These are phyloP conservation scores for Plasmopara muralis DNA, from an alignment of 352 stramenopile species.

Conservation along the genomic window DNA sequence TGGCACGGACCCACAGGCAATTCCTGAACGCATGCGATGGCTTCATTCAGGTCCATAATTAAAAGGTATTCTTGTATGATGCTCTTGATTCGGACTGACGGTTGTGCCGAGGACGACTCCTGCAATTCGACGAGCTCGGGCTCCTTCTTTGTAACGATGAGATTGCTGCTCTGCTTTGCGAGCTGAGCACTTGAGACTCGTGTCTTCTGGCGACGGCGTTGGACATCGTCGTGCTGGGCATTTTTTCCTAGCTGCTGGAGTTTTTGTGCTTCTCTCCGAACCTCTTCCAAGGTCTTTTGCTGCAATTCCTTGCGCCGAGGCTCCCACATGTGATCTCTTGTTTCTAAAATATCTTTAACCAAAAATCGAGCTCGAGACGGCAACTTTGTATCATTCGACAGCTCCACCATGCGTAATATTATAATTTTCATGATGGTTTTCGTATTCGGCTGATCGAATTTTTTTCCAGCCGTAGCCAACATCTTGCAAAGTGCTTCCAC, in stretches of 20 bases:
- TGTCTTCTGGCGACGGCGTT: constrained; percentile 64
- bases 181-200: constrained; percentile 74
- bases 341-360: constrained; percentile 80
- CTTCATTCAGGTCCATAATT: constrained; percentile 77
- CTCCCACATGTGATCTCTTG: constrained; percentile 82
- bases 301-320: constrained; percentile 82
- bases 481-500: constrained; percentile 85
- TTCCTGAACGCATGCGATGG: constrained; percentile 59
- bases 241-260: constrained; percentile 83
- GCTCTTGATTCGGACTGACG: constrained; percentile 76
- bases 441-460: constrained; percentile 73
- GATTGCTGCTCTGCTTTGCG: constrained; percentile 71
- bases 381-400: constrained; percentile 66
- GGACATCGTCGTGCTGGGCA: constrained; percentile 78
- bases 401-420: constrained; percentile 77
- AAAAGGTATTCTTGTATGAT: constrained; percentile 82
- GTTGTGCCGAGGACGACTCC: constrained; percentile 32
- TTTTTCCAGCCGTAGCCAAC: constrained; percentile 76
- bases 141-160: constrained; percentile 57
- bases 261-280: constrained; percentile 74
- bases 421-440: constrained; percentile 83
- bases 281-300: constrained; percentile 82
- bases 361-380: constrained; percentile 74
- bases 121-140: constrained; percentile 17
- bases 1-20: constrained; percentile 43